Percentiles rank a stretch among this genome's conserved stretches.
Conservation (phyloP, 257 asterid species). For the Solanum pimpinellifolium region DNA sequence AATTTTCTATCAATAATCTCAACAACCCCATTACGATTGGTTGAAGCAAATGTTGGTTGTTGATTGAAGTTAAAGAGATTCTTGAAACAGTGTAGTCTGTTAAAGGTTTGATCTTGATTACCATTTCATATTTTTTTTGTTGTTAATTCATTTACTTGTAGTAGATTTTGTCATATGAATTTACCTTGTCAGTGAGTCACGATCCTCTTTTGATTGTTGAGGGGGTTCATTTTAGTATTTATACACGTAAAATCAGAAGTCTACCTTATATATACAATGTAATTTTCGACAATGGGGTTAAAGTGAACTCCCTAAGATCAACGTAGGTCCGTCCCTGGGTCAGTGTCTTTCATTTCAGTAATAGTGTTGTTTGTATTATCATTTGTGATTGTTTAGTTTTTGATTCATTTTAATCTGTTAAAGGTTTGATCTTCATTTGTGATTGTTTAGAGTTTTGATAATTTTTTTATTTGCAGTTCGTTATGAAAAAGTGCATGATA, state of each 20-base stretch:
- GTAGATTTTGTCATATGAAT: background rate
- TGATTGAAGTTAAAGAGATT: constrained; percentile 1
- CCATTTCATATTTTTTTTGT: background rate
- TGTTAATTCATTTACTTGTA: background rate
- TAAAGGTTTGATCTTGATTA: background rate
- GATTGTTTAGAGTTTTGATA: too few species aligned
- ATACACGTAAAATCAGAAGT: too few species aligned
- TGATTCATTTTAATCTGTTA: background rate
- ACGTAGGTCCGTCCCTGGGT: too few species aligned
- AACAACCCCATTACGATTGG: background rate
- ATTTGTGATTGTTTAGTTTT: background rate
- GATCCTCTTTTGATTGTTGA: background rate
- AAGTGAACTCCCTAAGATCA: too few species aligned
- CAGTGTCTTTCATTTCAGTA: too few species aligned
- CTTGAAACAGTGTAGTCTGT: background rate
- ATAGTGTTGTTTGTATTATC: too few species aligned
- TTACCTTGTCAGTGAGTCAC: background rate
- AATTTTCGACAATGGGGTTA: too few species aligned
- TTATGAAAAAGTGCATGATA: too few species aligned
- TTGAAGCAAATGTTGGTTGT: background rate
- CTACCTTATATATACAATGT: too few species aligned
- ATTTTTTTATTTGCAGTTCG: too few species aligned
- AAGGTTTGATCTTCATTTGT: background rate
- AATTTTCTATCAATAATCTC: background rate
- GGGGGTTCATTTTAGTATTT: too few species aligned